Conservation (phyloP, 2,329 filamentous ascomycete species). For the Amphichorda felina region DNA sequence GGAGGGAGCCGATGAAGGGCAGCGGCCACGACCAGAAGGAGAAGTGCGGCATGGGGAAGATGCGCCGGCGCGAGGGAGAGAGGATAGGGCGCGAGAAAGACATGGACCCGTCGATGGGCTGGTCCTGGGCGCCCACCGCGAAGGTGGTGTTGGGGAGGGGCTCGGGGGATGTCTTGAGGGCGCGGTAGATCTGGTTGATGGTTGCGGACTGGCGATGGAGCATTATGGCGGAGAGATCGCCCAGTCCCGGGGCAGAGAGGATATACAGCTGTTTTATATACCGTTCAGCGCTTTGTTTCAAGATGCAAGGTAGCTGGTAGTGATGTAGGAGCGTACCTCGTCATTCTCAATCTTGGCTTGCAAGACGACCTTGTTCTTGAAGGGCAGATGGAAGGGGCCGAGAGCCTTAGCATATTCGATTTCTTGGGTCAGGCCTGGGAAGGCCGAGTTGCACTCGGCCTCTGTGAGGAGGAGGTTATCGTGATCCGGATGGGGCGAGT, state of each 20-base stretch:
- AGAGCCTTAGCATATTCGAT: constrained; percentile 30
- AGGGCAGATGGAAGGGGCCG: constrained; percentile 28
- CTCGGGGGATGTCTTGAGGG: constrained; percentile 34
- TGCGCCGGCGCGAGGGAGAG: constrained; percentile 18
- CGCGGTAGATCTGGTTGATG: constrained; percentile 40
- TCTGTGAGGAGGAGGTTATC: constrained; percentile 26
- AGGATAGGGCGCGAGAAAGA: constrained; percentile 34
- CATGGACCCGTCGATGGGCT: constrained; percentile 28
- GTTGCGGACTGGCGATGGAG: constrained; percentile 34
- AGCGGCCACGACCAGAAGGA: constrained; percentile 42
- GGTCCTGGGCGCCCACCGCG: constrained; percentile 38
- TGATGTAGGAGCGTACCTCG: background rate
- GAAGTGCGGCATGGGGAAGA: constrained; percentile 44
- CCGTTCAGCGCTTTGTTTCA: no score
- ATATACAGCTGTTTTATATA: constrained; percentile 25
- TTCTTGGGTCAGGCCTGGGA: constrained; percentile 33
- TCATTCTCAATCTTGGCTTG: constrained; percentile 28
- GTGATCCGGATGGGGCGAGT: background rate
- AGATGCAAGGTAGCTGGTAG: no score
- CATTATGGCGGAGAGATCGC: constrained; percentile 31
- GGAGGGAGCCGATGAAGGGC: constrained; percentile 33
- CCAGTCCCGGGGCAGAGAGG: constrained; percentile 25
- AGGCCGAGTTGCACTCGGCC: constrained; percentile 27
- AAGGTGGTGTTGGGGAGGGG: constrained; percentile 38
- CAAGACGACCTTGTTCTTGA: constrained; percentile 18